Conservation (phyloP, 73 alveolate species). For the Tetrahymena borealis region DNA sequence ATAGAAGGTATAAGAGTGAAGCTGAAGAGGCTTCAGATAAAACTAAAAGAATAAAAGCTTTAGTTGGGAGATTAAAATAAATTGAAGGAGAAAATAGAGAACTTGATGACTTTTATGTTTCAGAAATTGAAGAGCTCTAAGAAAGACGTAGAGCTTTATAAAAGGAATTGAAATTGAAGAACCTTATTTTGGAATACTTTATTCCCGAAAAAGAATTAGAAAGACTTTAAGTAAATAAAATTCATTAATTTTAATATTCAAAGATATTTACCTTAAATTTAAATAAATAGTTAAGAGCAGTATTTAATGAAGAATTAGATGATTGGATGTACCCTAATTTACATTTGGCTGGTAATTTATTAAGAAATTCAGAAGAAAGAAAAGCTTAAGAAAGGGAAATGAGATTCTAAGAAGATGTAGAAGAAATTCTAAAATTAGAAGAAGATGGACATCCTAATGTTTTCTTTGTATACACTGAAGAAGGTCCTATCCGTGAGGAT, state of each 20-base stretch:
- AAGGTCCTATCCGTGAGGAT: constrained; percentile 80
- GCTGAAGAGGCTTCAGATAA: constrained; percentile 72
- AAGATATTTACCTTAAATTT: not conserved
- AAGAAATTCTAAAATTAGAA: constrained; percentile 57
- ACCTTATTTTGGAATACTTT: constrained; percentile 58
- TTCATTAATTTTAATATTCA: not conserved
- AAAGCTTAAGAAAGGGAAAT: constrained; percentile 43
- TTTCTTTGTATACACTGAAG: constrained; percentile 72
- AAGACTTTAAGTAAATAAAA: constrained; percentile 41
- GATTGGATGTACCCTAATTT: constrained; percentile 73
- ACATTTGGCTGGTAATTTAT: constrained; percentile 68
- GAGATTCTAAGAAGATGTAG: constrained; percentile 63
- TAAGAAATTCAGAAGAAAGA: constrained; percentile 48
- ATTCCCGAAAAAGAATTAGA: constrained; percentile 71
- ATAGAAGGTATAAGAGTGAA: constrained; percentile 43
- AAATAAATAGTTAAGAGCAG: constrained; percentile 57
- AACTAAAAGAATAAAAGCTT: constrained; percentile 50
- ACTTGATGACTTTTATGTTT: constrained; percentile 54
- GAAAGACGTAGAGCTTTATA: constrained; percentile 62
- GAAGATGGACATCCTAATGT: constrained; percentile 57
- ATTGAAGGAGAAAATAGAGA: constrained; percentile 60
- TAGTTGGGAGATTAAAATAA: constrained; percentile 46
- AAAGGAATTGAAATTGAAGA: constrained; percentile 59
- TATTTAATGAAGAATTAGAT: constrained; percentile 59
- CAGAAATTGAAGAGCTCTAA: constrained; percentile 68